phyloP scores from a whole-genome alignment of 2,329 filamentous ascomycete genomes.

The Talaromyces verruculosus region DNA sequence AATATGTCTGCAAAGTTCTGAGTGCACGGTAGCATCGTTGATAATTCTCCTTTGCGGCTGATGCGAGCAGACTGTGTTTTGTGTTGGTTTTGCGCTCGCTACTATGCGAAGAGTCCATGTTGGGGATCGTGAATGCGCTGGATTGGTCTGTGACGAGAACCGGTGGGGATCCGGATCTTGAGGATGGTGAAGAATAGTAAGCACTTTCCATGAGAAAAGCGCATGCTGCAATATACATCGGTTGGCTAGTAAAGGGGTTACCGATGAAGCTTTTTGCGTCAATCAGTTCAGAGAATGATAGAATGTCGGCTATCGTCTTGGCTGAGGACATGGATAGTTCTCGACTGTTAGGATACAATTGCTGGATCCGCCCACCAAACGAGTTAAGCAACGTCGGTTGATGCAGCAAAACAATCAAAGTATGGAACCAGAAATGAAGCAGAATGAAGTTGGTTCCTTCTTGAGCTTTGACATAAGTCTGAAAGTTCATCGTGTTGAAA shows the following conservation, averaged over 20 bases:
- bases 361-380: slow-evolving; percentile 67
- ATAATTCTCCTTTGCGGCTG: slow-evolving; percentile 82
- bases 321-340: slow-evolving; percentile 83
- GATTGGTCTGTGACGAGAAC: slow-evolving; percentile 34
- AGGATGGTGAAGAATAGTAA: slow-evolving; percentile 65
- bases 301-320: slow-evolving; percentile 86
- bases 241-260: slow-evolving; percentile 86
- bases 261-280: slow-evolving; percentile 83
- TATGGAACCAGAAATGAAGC: slow-evolving; percentile 86
- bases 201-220: slow-evolving; percentile 83
- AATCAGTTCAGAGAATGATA: slow-evolving; percentile 81
- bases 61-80: slow-evolving; percentile 74
- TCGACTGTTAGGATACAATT: slow-evolving; percentile 75
- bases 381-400: slow-evolving; percentile 79
- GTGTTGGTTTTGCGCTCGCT: slow-evolving; percentile 38
- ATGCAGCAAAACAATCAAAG: slow-evolving; percentile 79
- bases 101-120: slow-evolving; percentile 31
- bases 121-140: slow-evolving; percentile 38
- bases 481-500: slow-evolving; percentile 84
- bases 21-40: slow-evolving; percentile 82
- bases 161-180: slow-evolving; percentile 58
- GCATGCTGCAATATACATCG: slow-evolving; percentile 87
- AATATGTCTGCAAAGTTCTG: slow-evolving; percentile 77
- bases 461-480: slow-evolving; percentile 74
- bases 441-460: slow-evolving; percentile 86